phyloP scores from a whole-genome alignment of 495 filamentous ascomycete species.

The Xylaria telfairii region DNA sequence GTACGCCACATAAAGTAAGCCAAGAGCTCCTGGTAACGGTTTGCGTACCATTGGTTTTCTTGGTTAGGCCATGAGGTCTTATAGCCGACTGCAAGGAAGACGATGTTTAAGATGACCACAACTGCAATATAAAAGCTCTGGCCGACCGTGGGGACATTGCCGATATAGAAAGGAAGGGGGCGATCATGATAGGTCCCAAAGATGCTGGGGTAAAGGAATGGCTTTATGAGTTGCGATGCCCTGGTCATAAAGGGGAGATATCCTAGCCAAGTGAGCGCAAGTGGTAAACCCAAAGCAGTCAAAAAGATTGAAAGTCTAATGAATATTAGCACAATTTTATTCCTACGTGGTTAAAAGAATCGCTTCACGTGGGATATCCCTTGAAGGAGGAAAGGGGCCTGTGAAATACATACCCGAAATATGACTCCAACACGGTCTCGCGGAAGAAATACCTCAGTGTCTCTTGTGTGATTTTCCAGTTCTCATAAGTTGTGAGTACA shows the following conservation, averaged over 20 bases:
- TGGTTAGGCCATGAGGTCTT: neutral
- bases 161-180: neutral
- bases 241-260: neutral
- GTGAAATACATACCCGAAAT: neutral
- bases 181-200: neutral
- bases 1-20: slow-evolving; percentile 52
- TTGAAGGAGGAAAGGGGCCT: neutral
- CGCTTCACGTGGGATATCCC: neutral
- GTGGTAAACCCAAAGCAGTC: neutral
- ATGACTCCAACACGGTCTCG: neutral
- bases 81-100: neutral
- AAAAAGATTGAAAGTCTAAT: neutral
- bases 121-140: neutral
- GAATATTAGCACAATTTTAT: neutral
- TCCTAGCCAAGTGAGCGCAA: neutral
- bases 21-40: slow-evolving; percentile 4
- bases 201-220: neutral
- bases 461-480: neutral
- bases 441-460: neutral
- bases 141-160: neutral
- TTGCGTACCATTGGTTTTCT: neutral
- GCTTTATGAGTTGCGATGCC: neutral
- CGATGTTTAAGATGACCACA: neutral
- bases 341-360: neutral
- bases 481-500: neutral